A percentile compares a stretch with the other conserved stretches of the same genome.
Conservation (phyloP, 208 protist genomes). For the Phytomonas serpens region DNA sequence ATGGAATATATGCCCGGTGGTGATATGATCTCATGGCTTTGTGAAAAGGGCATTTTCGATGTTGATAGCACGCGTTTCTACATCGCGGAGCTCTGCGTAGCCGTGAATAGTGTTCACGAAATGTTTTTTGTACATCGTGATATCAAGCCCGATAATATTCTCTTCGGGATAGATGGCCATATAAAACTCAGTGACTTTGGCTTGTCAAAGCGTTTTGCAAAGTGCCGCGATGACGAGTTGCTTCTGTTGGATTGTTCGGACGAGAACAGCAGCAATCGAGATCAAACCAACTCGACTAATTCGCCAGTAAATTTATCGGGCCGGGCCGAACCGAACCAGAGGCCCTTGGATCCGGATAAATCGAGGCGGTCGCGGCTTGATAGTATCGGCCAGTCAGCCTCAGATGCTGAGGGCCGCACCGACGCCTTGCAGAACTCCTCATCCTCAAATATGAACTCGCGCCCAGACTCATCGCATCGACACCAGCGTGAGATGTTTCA, state of each 20-base stretch:
- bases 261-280: conserved; percentile 2
- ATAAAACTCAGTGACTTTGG: conserved; percentile 98
- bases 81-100: conserved; percentile 86
- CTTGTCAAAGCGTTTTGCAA: conserved; percentile 89
- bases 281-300: conserved; percentile 6
- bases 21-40: conserved; percentile 91
- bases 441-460: not conserved
- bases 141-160: conserved; percentile 98
- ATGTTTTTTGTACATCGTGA: conserved; percentile 93
- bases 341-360: conserved; percentile 6
- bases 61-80: conserved; percentile 86
- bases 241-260: conserved; percentile 45
- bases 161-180: conserved; percentile 94
- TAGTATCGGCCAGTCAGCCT: not conserved
- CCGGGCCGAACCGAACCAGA: conserved; percentile 12
- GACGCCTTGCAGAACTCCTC: not conserved
- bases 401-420: too few species aligned
- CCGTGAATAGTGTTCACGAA: conserved; percentile 85
- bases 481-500: conserved; percentile 67
- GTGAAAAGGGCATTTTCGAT: conserved; percentile 83
- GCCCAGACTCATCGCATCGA: conserved; percentile 6
- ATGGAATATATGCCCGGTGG: conserved; percentile 94
- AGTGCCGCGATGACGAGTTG: conserved; percentile 28
- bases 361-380: not conserved
- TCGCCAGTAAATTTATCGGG: not conserved